These are phyloP conservation scores for Vitis amurensis DNA, from an alignment of 164 flowering plant genomes.

Conservation along the genomic window DNA sequence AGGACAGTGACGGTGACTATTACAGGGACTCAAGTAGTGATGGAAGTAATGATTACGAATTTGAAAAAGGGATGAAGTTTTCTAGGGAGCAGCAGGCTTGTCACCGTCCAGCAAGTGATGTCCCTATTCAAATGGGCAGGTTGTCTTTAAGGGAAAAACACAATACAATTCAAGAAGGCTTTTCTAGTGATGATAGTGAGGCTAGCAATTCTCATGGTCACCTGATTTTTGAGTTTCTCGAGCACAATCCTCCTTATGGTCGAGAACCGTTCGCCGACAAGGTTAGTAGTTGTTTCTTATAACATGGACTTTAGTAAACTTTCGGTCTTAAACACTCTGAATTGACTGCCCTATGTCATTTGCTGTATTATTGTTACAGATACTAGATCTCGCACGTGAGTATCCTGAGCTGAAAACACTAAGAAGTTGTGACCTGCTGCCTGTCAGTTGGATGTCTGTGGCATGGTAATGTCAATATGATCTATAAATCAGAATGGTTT, in stretches of 20 bases:
- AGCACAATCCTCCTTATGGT: slow-evolving; percentile 47
- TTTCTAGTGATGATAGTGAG: slow-evolving; percentile 53
- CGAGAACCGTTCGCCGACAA: slow-evolving; percentile 66
- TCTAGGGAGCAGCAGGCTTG: slow-evolving; percentile 21
- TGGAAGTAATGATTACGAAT: slow-evolving; percentile 69
- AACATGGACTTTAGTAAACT: not conserved
- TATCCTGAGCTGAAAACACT: slow-evolving; percentile 60
- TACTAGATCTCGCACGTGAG: slow-evolving; percentile 49
- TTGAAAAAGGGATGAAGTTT: slow-evolving; percentile 35
- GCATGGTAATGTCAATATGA: slow-evolving; percentile 53
- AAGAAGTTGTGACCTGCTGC: slow-evolving; percentile 71
- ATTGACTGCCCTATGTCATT: not conserved
- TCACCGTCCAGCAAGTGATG: not conserved
- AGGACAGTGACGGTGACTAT: slow-evolving; percentile 68
- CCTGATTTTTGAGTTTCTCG: slow-evolving; percentile 52
- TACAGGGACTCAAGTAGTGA: slow-evolving; percentile 69
- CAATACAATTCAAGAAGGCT: slow-evolving; percentile 47
- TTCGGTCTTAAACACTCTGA: not conserved
- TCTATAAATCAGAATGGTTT: not conserved
- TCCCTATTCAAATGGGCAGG: slow-evolving; percentile 9
- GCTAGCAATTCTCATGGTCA: slow-evolving; percentile 26
- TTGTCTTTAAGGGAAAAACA: slow-evolving; percentile 43
- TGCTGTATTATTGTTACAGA: slow-evolving; percentile 29
- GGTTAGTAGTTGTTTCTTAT: slow-evolving; percentile 29
- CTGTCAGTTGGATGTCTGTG: slow-evolving; percentile 78